Conservation (phyloP, 345 rosid species). For the Gynandropsis gynandra region DNA sequence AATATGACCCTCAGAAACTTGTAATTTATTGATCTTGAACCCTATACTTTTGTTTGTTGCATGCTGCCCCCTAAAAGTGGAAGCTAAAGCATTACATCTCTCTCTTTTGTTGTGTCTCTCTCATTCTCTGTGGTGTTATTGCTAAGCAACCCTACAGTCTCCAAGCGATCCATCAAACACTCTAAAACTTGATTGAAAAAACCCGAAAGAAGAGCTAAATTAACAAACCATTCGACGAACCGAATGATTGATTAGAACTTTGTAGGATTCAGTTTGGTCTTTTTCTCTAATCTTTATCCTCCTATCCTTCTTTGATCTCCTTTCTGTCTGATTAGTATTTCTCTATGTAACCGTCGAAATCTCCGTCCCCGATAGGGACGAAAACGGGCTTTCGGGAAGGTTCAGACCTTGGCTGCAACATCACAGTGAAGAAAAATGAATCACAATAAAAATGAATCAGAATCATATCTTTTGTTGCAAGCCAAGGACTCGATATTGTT, state of each 20-base stretch:
- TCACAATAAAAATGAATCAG: not conserved
- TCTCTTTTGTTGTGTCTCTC: not conserved
- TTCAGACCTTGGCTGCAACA: conserved; percentile 49
- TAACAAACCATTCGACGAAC: not conserved
- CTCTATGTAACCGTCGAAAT: conserved; percentile 66
- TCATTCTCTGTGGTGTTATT: conserved; percentile 14
- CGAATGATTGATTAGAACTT: conserved; percentile 17
- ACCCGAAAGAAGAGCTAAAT: conserved; percentile 7
- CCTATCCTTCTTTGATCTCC: conserved; percentile 22
- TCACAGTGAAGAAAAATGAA: conserved; percentile 21
- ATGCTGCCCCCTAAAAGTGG: too few species aligned
- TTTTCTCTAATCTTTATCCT: conserved; percentile 23
- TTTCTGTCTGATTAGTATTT: conserved; percentile 18
- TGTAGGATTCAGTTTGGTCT: not conserved
- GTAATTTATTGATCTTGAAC: too few species aligned
- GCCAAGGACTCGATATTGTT: too few species aligned
- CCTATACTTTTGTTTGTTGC: too few species aligned
- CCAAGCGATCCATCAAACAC: conserved; percentile 6
- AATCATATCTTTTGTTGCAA: conserved; percentile 9
- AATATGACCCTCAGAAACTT: too few species aligned
- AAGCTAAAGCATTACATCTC: not conserved
- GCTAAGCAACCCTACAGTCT: conserved; percentile 14
- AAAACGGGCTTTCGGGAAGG: conserved; percentile 92
- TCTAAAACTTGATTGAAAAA: not conserved
- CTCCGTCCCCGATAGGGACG: conserved; percentile 45